Conservation (phyloP, 768 basidiomycete genomes). For the Lactarius hatsudake region DNA sequence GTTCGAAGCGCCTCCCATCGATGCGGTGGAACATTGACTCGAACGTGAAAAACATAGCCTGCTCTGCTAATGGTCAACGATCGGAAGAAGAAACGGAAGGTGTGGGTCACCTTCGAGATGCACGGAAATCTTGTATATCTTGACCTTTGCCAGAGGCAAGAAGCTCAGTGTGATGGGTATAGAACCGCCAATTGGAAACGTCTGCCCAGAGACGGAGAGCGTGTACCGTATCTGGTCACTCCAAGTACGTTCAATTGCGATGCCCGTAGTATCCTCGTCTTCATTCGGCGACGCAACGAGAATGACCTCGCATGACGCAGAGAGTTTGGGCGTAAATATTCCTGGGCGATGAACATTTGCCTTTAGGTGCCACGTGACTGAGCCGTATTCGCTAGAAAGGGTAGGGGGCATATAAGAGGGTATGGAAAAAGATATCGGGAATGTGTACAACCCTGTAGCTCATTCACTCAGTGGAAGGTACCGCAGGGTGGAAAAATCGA, state of each 20-base stretch:
- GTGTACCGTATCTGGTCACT: slow-evolving; percentile 83
- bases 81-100: slow-evolving; percentile 2
- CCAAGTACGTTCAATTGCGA: slow-evolving; percentile 90
- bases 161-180: slow-evolving; percentile 79
- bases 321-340: slow-evolving; percentile 68
- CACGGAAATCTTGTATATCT: slow-evolving; percentile 69
- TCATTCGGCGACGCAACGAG: slow-evolving; percentile 76
- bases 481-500: not conserved
- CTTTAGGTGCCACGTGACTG: slow-evolving; percentile 74
- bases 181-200: slow-evolving; percentile 79
- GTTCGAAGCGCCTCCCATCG: slow-evolving; percentile 41
- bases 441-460: slow-evolving; percentile 77
- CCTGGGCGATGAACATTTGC: slow-evolving; percentile 85
- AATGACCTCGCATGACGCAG: slow-evolving; percentile 65
- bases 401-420: slow-evolving; percentile 79
- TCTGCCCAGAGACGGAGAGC: slow-evolving; percentile 69
- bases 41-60: slow-evolving; percentile 74
- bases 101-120: slow-evolving; percentile 70
- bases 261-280: slow-evolving; percentile 78
- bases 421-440: slow-evolving; percentile 88
- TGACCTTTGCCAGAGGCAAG: slow-evolving; percentile 81
- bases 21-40: slow-evolving; percentile 64
- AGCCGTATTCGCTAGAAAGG: slow-evolving; percentile 69
- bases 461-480: not conserved
- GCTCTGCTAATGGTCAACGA: slow-evolving; percentile 49